phyloP scores from a whole-genome alignment of 1,284 basidiomycete species.

The Cystobasidiaceae sp. region DNA sequence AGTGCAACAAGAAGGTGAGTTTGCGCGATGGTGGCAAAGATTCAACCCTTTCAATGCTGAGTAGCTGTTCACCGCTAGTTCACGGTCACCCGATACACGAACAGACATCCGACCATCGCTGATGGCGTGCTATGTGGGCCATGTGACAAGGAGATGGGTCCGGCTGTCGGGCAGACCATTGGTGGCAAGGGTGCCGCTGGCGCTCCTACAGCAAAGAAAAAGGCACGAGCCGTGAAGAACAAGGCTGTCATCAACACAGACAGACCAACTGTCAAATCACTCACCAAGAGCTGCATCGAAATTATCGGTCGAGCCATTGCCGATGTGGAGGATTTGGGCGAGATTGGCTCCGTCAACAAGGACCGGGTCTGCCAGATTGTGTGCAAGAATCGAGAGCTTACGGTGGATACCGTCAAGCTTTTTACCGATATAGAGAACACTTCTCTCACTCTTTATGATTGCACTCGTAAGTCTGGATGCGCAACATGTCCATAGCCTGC shows the following conservation, averaged over 20 bases:
- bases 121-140: constrained; percentile 38
- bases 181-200: constrained; percentile 17
- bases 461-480: constrained; percentile 73
- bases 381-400: constrained; percentile 76
- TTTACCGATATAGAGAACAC: constrained; percentile 73
- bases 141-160: constrained; percentile 38
- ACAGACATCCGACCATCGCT: constrained; percentile 33
- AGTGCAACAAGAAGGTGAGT: constrained; percentile 61
- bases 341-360: constrained; percentile 72
- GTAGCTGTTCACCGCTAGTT: constrained; percentile 13
- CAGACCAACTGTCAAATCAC: constrained; percentile 14
- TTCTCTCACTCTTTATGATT: constrained; percentile 76
- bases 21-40: too few species aligned
- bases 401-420: constrained; percentile 67
- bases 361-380: constrained; percentile 78
- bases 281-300: constrained; percentile 48
- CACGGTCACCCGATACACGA: constrained; percentile 35
- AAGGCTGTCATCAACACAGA: constrained; percentile 2
- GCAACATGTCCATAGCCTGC: not conserved
- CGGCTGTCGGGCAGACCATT: constrained; percentile 1
- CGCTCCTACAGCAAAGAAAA: constrained; percentile 31
- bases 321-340: constrained; percentile 81
- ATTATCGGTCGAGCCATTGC: constrained; percentile 80
- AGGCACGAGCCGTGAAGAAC: constrained; percentile 30
- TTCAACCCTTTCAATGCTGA: not conserved